These are phyloP conservation scores for Agaricus blazei DNA, from an alignment of 768 basidiomycete species.

Conservation along the genomic window DNA sequence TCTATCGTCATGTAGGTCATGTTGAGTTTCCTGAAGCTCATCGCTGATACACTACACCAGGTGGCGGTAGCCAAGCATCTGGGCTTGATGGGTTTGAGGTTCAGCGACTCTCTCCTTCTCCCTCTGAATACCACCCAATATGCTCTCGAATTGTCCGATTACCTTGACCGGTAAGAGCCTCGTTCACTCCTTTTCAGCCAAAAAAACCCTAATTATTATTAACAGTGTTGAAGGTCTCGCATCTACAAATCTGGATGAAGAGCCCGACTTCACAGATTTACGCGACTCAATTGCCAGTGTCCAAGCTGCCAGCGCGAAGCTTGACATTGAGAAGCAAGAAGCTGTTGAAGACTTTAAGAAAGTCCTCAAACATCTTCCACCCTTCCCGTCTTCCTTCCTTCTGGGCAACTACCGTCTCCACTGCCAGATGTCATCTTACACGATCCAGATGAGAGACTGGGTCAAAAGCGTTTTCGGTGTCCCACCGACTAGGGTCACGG, in stretches of 20 bases:
- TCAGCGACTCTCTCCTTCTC: conserved; percentile 59
- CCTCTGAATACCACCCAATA: conserved; percentile 80
- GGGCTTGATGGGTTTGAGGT: conserved; percentile 57
- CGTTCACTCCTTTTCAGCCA: background rate
- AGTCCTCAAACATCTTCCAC: conserved; percentile 35
- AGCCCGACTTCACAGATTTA: conserved; percentile 37
- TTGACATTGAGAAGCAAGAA: conserved; percentile 54
- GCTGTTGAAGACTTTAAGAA: conserved; percentile 50
- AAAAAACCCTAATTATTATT: background rate
- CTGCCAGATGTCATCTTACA: conserved; percentile 15
- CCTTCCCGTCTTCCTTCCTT: conserved; percentile 7
- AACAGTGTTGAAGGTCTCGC: conserved; percentile 48
- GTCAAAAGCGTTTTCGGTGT: conserved; percentile 36
- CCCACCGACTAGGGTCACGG: conserved; percentile 20
- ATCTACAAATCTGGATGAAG: conserved; percentile 13
- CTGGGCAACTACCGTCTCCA: conserved; percentile 17
- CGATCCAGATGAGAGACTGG: conserved; percentile 23
- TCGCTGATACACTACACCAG: too few species aligned
- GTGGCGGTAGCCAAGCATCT: conserved; percentile 64
- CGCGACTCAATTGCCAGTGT: conserved; percentile 41
- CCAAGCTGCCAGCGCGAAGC: conserved; percentile 43
- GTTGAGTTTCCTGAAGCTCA: too few species aligned
- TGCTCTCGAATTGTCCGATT: conserved; percentile 56
- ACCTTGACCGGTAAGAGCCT: conserved; percentile 49
- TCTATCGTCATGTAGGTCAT: conserved; percentile 59